Percentiles rank a stretch among this genome's conserved stretches.
Evolutionary conservation across 805 yeast species (phyloP).

Genomic region (Sugiyamaella mastotermitis): DNA sequence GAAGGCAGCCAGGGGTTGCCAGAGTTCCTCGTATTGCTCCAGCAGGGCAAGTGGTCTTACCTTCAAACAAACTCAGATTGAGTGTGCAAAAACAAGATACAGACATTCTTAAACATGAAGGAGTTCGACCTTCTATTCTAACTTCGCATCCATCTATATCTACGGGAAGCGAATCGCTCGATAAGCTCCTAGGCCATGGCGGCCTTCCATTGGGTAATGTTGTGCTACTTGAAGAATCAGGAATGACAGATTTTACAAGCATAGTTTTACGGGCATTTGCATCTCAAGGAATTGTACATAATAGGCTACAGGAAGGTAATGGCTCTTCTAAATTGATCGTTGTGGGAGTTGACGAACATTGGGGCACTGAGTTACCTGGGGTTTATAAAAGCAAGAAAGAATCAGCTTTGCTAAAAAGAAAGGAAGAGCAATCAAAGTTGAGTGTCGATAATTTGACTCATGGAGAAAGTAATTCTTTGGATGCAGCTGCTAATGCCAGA

Average conservation of each 20-base stretch:
- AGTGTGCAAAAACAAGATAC: not conserved
- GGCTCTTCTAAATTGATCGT: constrained; percentile 53
- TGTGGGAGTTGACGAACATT: constrained; percentile 49
- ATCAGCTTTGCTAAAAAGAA: constrained; percentile 23
- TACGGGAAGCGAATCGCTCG: constrained; percentile 74
- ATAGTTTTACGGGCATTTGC: constrained; percentile 63
- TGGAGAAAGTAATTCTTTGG: not conserved
- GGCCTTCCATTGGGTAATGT: constrained; percentile 80
- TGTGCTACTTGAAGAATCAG: constrained; percentile 70
- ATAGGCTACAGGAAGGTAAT: constrained; percentile 31
- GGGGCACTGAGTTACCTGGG: constrained; percentile 75
- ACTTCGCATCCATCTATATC: constrained; percentile 74
- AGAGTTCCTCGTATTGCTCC: constrained; percentile 3
- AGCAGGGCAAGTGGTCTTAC: too few relatives aligned
- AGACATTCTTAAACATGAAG: constrained; percentile 38
- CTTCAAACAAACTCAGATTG: not conserved
- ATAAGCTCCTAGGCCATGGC: constrained; percentile 65
- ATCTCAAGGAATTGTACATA: constrained; percentile 70
- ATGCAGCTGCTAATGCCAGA: constrained; percentile 1
- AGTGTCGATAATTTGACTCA: constrained; percentile 55
- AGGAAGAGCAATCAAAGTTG: constrained; percentile 43
- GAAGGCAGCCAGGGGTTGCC: constrained; percentile 1
- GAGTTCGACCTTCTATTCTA: constrained; percentile 67
- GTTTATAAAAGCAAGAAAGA: constrained; percentile 54
- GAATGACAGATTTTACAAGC: constrained; percentile 81